A percentile compares a stretch with the other conserved stretches of the same genome.
phyloP scores from a whole-genome alignment of 2,329 filamentous ascomycete genomes.

The Penicillium expansum region DNA sequence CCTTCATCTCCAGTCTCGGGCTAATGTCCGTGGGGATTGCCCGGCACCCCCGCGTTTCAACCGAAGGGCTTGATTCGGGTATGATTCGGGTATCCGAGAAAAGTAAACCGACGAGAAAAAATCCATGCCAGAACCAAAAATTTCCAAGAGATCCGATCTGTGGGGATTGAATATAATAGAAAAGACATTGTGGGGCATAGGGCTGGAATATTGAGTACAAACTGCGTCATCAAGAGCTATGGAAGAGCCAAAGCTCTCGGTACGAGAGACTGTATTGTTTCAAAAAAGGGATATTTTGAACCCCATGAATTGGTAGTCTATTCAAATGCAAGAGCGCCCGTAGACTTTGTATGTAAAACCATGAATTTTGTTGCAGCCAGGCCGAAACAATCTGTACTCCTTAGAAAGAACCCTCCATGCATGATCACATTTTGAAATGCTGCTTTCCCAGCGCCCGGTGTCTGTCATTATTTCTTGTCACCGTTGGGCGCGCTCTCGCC shows the following conservation, averaged over 20 bases:
- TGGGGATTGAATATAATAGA: background rate
- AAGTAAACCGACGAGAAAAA: conserved; percentile 2
- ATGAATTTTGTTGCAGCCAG: conserved; percentile 14
- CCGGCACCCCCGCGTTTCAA: background rate
- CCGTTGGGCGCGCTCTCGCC: conserved; percentile 33
- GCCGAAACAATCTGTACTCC: conserved; percentile 20
- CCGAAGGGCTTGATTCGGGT: background rate
- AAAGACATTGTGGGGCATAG: background rate
- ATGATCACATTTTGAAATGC: conserved; percentile 12
- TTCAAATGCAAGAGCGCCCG: conserved; percentile 18
- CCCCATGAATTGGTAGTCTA: conserved; percentile 22
- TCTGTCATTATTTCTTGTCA: conserved; percentile 21
- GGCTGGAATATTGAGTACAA: background rate
- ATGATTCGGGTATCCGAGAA: conserved; percentile 4
- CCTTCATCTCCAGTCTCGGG: background rate
- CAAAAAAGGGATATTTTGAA: background rate
- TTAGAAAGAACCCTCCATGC: conserved; percentile 18
- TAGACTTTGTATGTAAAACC: conserved; percentile 16
- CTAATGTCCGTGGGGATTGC: background rate
- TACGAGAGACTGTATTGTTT: background rate
- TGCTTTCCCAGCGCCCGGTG: background rate
- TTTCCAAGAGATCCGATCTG: too few species aligned
- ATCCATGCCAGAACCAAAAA: background rate
- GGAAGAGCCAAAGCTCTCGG: background rate
- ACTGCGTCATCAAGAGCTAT: background rate